Base-by-base conservation (phyloP, 805 yeast species). In the Cyberlindnera maclurae region DNA sequence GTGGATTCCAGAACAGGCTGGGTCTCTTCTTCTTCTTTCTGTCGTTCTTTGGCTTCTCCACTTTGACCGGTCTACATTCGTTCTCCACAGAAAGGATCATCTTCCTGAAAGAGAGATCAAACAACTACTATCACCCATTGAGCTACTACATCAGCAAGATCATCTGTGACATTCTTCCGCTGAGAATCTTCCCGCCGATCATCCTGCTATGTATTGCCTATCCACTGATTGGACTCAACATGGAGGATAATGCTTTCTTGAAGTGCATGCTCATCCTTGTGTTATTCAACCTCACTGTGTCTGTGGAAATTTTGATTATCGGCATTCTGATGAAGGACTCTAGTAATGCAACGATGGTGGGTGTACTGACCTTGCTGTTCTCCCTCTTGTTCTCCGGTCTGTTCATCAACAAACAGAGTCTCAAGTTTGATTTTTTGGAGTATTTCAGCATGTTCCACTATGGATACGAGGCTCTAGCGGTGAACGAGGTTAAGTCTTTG, bases 1-100 rank as follows among this genome's bases (percentile, higher is more conserved):
- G 95, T 52, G 98, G 98, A 0, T 93, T 93, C 68, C 98, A 93
- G 60, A 93, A 93, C 61, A 72, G 98, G 51, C 69, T 93, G 47
- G 98, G 98, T 0, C 67, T 93, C 43, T 93, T 93, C 62, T 90
- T 93, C 67, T 93, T 93, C 60, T 63, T 89, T 37, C 68, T 93
- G 44, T 86, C 97, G 3, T 74, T 89, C 52, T 89, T 93, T 66
- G 98, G 98, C 0, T 93, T 93, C 59, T 82, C 95, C 1, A 82
- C 97, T 0, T 70, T 93, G 52, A 90, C 97, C 0, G 94, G 97
- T 0, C 66, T 93, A 38, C 90, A 88, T 48, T 76, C 96, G 3
- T 93, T 93, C 59, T 79, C 95, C 0, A 71, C 77, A 38, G 98
- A 93, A 58, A 71, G 97, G 50, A 76, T 88, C 33, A 86, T 90